Evolutionary conservation across 345 rosid genomes (phyloP).

Genomic region (Gossypioides kirkii): DNA sequence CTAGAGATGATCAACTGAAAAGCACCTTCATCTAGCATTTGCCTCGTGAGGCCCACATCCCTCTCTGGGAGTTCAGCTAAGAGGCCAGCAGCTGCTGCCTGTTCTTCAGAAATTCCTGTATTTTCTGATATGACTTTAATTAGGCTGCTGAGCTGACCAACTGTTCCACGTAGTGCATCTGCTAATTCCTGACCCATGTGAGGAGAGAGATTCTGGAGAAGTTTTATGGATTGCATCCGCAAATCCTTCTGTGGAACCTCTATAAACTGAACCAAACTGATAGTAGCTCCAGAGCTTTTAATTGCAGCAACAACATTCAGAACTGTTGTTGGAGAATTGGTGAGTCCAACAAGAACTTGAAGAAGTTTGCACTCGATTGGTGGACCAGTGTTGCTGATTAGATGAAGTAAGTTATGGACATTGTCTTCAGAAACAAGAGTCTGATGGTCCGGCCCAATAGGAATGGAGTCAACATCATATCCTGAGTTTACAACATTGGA

Average conservation of each 20-base stretch:
- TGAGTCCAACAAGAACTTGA: constrained; percentile 93
- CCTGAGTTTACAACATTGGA: constrained; percentile 82
- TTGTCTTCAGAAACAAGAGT: constrained; percentile 82
- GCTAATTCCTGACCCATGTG: constrained; percentile 86
- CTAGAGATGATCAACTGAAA: constrained; percentile 52
- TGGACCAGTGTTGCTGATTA: constrained; percentile 96
- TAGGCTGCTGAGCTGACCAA: constrained; percentile 78
- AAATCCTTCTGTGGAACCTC: constrained; percentile 76
- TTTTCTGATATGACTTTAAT: constrained; percentile 61
- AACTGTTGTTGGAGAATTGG: constrained; percentile 60
- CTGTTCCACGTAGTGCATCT: constrained; percentile 65
- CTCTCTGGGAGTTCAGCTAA: constrained; percentile 93
- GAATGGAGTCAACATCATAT: constrained; percentile 57
- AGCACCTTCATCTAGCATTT: constrained; percentile 76
- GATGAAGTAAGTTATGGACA: constrained; percentile 71
- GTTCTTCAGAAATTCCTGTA: constrained; percentile 75
- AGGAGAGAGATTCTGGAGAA: constrained; percentile 75
- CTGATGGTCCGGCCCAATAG: constrained; percentile 64
- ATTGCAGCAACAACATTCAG: constrained; percentile 72
- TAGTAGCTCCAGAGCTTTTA: constrained; percentile 85
- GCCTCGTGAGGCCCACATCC: constrained; percentile 80
- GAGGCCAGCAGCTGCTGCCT: constrained; percentile 84
- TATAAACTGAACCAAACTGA: constrained; percentile 92
- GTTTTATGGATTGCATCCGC: constrained; percentile 81
- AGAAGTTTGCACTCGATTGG: constrained; percentile 87